phyloP scores from a whole-genome alignment of 371 early-diverging fungal genomes.

The Syncephalastrum contaminatum region DNA sequence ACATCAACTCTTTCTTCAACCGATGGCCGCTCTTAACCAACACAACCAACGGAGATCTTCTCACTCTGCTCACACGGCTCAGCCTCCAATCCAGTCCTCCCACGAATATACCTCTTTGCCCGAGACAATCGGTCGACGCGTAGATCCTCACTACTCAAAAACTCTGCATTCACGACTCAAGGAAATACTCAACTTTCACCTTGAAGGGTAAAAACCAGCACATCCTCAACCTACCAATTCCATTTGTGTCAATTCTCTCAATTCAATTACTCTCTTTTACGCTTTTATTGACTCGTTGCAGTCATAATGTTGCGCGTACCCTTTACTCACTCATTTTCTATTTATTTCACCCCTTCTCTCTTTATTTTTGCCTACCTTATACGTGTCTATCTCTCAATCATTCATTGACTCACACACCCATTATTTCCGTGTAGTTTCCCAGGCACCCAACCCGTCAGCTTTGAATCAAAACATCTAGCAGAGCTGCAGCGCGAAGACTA shows the following conservation, averaged over 20 bases:
- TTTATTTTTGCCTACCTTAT: not conserved
- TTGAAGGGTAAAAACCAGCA: constrained; percentile 53
- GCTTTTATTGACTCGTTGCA: not conserved
- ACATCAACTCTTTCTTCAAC: no score
- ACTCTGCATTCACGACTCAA: constrained; percentile 40
- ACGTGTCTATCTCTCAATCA: no score
- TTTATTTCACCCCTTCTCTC: not conserved
- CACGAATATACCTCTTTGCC: constrained; percentile 17
- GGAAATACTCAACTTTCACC: constrained; percentile 33
- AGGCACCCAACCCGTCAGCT: constrained; percentile 87
- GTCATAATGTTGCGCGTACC: not conserved
- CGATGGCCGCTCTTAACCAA: no score
- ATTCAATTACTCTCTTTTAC: not conserved
- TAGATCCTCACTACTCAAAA: constrained; percentile 50
- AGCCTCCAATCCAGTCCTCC: not conserved
- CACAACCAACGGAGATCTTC: no score
- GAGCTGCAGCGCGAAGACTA: constrained; percentile 78
- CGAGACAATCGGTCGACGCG: constrained; percentile 47
- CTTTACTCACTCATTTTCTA: not conserved
- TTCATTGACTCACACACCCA: no score
- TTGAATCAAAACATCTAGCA: constrained; percentile 64
- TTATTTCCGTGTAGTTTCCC: constrained; percentile 62
- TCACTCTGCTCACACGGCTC: not conserved
- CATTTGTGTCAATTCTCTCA: no score
- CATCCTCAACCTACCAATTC: not conserved